Evolutionary conservation across 805 yeast species (phyloP).

Genomic region (Hanseniaspora singularis): DNA sequence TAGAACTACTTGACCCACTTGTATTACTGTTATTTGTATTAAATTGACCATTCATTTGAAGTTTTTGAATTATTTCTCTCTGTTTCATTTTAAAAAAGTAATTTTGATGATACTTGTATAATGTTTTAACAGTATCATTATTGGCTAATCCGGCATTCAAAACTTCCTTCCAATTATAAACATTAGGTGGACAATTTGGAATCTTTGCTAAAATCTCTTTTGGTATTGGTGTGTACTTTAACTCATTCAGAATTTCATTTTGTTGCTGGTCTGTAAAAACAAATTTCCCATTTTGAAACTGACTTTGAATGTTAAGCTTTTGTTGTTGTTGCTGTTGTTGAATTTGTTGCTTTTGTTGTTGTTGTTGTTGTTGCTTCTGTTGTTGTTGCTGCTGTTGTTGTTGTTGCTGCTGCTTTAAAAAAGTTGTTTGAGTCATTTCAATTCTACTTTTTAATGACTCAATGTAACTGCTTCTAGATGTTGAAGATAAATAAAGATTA

Average conservation of each 20-base stretch:
- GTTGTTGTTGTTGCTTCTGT: conserved; percentile 25
- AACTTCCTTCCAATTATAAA: conserved; percentile 71
- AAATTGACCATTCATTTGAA: conserved; percentile 23
- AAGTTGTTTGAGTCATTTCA: conserved; percentile 28
- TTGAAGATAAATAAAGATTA: conserved; percentile 47
- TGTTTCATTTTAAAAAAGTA: conserved; percentile 6
- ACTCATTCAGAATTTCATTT: conserved; percentile 30
- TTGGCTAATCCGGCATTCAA: conserved; percentile 51
- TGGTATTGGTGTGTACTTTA: conserved; percentile 64
- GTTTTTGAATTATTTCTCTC: conserved; percentile 17
- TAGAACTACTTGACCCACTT: conserved; percentile 10
- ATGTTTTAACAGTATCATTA: conserved; percentile 47
- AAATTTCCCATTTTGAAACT: conserved; percentile 23
- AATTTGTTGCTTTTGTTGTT: conserved; percentile 33
- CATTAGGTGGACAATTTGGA: conserved; percentile 67
- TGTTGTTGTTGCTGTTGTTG: conserved; percentile 27
- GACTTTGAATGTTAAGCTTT: conserved; percentile 21
- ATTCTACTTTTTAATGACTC: conserved; percentile 37
- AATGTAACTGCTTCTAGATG: conserved; percentile 46
- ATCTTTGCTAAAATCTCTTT: conserved; percentile 49
- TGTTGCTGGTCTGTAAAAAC: conserved; percentile 29
- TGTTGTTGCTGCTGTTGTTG: conserved; percentile 24
- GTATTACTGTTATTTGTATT: conserved; percentile 27
- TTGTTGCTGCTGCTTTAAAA: conserved; percentile 23
- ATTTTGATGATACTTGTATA: conserved; percentile 49